Evolutionary conservation across 2,329 filamentous ascomycete genomes (phyloP).

Genomic region (Blumeria hordei): DNA sequence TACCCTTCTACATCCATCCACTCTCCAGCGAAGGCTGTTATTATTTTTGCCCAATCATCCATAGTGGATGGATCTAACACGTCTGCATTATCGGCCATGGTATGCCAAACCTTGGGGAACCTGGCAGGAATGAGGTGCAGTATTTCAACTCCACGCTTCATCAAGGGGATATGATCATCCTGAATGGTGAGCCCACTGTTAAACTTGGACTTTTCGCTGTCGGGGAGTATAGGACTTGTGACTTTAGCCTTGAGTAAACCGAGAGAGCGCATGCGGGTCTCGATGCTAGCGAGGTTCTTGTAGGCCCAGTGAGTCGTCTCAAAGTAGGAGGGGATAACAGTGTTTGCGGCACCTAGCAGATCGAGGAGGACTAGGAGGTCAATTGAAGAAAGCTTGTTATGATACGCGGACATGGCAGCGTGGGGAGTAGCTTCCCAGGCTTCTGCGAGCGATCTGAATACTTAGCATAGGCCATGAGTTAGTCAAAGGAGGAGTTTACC

Average conservation of each 20-base stretch:
- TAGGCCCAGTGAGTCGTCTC: slow-evolving; percentile 88
- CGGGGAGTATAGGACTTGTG: slow-evolving; percentile 37
- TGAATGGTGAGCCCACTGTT: slow-evolving; percentile 33
- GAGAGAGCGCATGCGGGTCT: slow-evolving; percentile 46
- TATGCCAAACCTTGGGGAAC: slow-evolving; percentile 77
- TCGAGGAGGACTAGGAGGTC: slow-evolving; percentile 81
- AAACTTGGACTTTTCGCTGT: slow-evolving; percentile 27
- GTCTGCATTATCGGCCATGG: slow-evolving; percentile 54
- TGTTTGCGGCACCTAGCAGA: slow-evolving; percentile 47
- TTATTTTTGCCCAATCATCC: slow-evolving; percentile 68
- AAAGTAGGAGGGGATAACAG: slow-evolving; percentile 65
- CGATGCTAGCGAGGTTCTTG: slow-evolving; percentile 45
- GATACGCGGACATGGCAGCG: slow-evolving; percentile 48
- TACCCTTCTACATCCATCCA: slow-evolving; percentile 53
- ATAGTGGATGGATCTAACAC: slow-evolving; percentile 62
- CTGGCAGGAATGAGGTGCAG: slow-evolving; percentile 70
- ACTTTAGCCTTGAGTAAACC: slow-evolving; percentile 37
- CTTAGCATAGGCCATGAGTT: background rate
- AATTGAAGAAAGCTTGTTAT: slow-evolving; percentile 53
- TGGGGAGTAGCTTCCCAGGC: slow-evolving; percentile 53
- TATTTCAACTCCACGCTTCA: slow-evolving; percentile 64
- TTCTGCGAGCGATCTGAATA: slow-evolving; percentile 41
- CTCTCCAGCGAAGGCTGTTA: slow-evolving; percentile 66
- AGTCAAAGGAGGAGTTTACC: slow-evolving; percentile 21
- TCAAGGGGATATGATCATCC: slow-evolving; percentile 85